phyloP scores from a whole-genome alignment of 1,139 yeast genomes.

The Schwanniomyces etchellsii region DNA sequence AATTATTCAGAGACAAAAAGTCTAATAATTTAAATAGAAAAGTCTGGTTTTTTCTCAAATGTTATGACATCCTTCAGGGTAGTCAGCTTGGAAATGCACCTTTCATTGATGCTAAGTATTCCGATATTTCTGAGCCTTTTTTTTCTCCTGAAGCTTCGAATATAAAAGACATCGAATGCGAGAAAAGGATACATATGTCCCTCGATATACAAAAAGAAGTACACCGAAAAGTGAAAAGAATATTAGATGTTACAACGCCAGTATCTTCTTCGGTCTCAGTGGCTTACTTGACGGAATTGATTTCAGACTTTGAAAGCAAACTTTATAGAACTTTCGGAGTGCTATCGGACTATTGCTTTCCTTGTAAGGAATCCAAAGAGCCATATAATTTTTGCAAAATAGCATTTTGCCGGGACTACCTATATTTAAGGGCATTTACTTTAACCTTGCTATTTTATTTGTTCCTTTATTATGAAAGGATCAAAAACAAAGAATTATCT shows the following conservation, averaged over 20 bases:
- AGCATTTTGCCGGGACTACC: conserved; percentile 25
- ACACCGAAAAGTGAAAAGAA: conserved; percentile 13
- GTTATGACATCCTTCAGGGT: conserved; percentile 28
- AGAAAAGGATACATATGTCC: conserved; percentile 19
- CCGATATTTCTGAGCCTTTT: conserved; percentile 32
- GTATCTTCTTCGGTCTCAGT: conserved; percentile 15
- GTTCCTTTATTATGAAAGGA: conserved; percentile 23
- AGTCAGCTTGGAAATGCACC: conserved; percentile 36
- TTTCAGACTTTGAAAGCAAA: conserved; percentile 25
- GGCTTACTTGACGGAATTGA: conserved; percentile 14
- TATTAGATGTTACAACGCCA: conserved; percentile 21
- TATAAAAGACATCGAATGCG: conserved; percentile 22
- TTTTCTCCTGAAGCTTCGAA: conserved; percentile 19
- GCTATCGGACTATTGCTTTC: conserved; percentile 17
- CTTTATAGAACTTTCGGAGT: conserved; percentile 18
- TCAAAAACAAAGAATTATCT: conserved; percentile 15
- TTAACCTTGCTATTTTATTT: conserved; percentile 22
- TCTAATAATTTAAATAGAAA: conserved; percentile 41
- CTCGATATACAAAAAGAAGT: conserved; percentile 21
- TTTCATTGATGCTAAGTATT: conserved; percentile 21
- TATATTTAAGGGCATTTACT: conserved; percentile 25
- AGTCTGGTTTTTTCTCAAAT: conserved; percentile 47
- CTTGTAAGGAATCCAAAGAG: conserved; percentile 18
- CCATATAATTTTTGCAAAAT: conserved; percentile 25
- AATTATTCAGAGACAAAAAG: conserved; percentile 16